Evolutionary conservation across 345 rosid genomes (phyloP), one percentile per base, ranked within the genome.

Genomic region (Pistacia atlantica): DNA sequence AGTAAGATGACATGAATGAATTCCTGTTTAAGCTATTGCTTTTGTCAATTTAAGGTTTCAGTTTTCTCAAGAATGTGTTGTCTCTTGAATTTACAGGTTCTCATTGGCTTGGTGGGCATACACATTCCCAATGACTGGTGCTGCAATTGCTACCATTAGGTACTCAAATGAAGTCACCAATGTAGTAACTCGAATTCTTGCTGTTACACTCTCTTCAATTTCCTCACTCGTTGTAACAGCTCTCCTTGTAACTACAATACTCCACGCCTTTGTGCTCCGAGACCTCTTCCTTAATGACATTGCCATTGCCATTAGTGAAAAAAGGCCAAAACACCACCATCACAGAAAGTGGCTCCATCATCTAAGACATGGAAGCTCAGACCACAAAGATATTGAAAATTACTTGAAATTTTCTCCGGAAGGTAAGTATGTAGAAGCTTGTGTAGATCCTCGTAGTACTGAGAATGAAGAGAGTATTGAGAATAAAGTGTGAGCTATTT

Each of bases 71-170:
- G 46, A 42, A 3, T 31, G 38, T 60, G 11, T 45, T 59, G 70
- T 57, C 61, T 8, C 69, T 54, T 76, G 20, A 33, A 73, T 60
- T 67, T 42, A 25, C 78, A 94, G 94, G 89, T 93, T 95, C 80
- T 93, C 97, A 42, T 75, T 90, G 83, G 91, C 97, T 65, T 92
- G 97, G 97, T 95, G 99, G 98, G 99, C 97, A 8, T 95, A 92
- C 78, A 93, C 98, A 22, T 93, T 95, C 77, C 94, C 99, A 0
- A 91, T 86, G 92, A 89, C 92, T 2, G 84, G 90, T 3, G 92
- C 91, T 18, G 94, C 94, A 48, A 84, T 86, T 64, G 87, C 95
- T 37, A 90, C 95, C n/a, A 88, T 89, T 18, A 82, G 82, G 61
- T 92, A 89, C 78, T 87, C 93, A 58, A 84, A 78, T 4, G 88